A percentile compares a stretch with the other conserved stretches of the same genome.
phyloP scores from a whole-genome alignment of 495 filamentous ascomycete genomes.

The Trypethelium eluteriae region DNA sequence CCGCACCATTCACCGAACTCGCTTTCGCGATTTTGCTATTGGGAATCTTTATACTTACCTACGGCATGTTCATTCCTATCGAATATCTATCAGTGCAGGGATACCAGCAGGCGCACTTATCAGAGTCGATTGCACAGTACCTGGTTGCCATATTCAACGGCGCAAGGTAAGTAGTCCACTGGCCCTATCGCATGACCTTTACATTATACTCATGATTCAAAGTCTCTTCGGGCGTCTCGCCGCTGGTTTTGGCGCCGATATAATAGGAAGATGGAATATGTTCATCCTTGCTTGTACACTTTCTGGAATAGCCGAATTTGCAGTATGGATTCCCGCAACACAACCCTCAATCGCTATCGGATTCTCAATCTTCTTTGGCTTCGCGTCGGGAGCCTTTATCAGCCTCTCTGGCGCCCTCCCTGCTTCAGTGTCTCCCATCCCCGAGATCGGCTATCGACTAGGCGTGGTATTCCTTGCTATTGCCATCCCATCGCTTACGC shows the following conservation, averaged over 20 bases:
- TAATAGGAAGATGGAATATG: slow-evolving; percentile 13
- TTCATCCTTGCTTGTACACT: slow-evolving; percentile 41
- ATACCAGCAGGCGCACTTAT: too few relatives aligned
- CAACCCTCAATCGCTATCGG: slow-evolving; percentile 55
- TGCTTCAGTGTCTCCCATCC: too few relatives aligned
- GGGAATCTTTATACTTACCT: slow-evolving; percentile 35
- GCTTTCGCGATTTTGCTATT: slow-evolving; percentile 32
- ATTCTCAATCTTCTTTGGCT: slow-evolving; percentile 62
- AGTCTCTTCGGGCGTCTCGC: background rate
- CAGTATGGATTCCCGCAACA: slow-evolving; percentile 58
- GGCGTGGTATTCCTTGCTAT: too few relatives aligned
- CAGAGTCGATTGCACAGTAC: too few relatives aligned
- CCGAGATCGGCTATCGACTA: too few relatives aligned
- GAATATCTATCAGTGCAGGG: too few relatives aligned
- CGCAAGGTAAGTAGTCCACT: too few relatives aligned
- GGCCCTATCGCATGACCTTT: slow-evolving; percentile 45
- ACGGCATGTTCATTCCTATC: slow-evolving; percentile 50
- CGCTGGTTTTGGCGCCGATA: slow-evolving; percentile 9
- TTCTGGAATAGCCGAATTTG: slow-evolving; percentile 57
- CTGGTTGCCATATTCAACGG: too few relatives aligned
- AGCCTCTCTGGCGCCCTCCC: slow-evolving; percentile 53
- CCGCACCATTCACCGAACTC: slow-evolving; percentile 10
- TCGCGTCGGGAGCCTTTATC: slow-evolving; percentile 64
- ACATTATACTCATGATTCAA: background rate
- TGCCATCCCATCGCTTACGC: too few relatives aligned